A percentile compares a stretch with the other conserved stretches of the same genome.
These are phyloP conservation scores for Medicago ruthenica DNA, from an alignment of 306 rosid genomes.

Conservation along the genomic window DNA sequence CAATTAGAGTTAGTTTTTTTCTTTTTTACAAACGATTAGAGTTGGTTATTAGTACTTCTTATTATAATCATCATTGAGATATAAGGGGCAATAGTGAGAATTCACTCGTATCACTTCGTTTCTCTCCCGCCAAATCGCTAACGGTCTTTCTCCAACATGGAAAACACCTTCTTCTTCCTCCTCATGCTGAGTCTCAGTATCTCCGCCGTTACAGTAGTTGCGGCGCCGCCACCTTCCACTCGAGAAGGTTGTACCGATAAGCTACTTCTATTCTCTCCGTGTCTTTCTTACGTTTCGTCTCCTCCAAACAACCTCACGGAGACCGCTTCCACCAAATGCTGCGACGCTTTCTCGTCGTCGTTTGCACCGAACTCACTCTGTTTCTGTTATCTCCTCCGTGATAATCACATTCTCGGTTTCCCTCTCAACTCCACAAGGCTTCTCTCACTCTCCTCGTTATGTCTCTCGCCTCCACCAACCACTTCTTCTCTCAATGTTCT, in stretches of 20 bases:
- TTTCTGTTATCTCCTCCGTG: constrained; percentile 64
- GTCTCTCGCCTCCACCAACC: constrained; percentile 44
- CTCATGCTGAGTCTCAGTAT: constrained; percentile 11
- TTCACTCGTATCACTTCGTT: neutral
- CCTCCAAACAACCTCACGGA: constrained; percentile 74
- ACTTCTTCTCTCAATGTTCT: constrained; percentile 37
- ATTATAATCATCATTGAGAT: neutral
- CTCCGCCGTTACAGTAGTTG: neutral
- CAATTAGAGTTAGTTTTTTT: too few relatives aligned
- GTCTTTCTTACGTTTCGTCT: constrained; percentile 63
- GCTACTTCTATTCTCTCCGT: constrained; percentile 64
- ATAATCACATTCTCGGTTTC: constrained; percentile 68
- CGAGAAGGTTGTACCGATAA: constrained; percentile 46
- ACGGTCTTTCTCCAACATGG: neutral
- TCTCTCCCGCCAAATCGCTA: constrained; percentile 11
- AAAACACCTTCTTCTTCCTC: constrained; percentile 12
- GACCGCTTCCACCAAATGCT: constrained; percentile 59
- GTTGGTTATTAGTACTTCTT: neutral
- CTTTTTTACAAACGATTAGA: neutral
- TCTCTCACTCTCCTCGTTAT: constrained; percentile 63
- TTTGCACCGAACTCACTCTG: constrained; percentile 45
- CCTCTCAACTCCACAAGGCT: constrained; percentile 62
- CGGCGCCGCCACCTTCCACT: neutral
- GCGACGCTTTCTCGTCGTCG: constrained; percentile 50
- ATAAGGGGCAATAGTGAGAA: constrained; percentile 16